Base-by-base conservation (phyloP, 495 filamentous ascomycete species). In the Daldinia childiae region DNA sequence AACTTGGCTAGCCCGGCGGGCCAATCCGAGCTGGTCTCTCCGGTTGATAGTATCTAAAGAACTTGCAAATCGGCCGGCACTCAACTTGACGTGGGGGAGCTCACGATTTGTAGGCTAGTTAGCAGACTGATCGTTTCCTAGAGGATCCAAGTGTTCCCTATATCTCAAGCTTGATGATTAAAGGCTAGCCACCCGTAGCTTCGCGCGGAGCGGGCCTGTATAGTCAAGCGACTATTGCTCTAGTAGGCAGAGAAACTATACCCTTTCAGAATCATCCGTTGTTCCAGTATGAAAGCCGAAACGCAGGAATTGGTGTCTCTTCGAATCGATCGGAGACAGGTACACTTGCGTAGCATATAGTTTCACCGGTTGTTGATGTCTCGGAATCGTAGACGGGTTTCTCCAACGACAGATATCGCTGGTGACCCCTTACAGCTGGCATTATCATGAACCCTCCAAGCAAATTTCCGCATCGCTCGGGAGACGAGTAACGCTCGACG, bases 31-130 rank as follows among this genome's bases (percentile, higher is more conserved):
- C n/a, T 43, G 29, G 11, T 30, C 26, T 26, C 64, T 45, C 52
- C 50, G 57, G 61, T 57, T 59, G 69, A 68, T 45, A 59, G 60
- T 73, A 56, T 65, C 60, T 11, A 63, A 62, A 66, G 43, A 17
- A 57, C 17, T 61, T 29, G 45, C 58, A 12, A 72, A 64, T 64
- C 64, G 59, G 43, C 45, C 64, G 64, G 70, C 58, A 56, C 19
- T 72, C 59, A 26, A 57, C 45, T 68, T 24, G 43, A 58, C 64
- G 64, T 54, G 64, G 59, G 61, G 62, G 58, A 29, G 27, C 50
- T 60, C 61, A 51, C 61, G 64, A 55, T 65, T 73, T 61, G 60
- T 68, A 61, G 43, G 50, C 43, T 54, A 59, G 26, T 63, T 34
- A 57, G 52, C 55, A 59, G 26, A 62, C 58, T n/a, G 64, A 55